Evolutionary conservation across 495 filamentous ascomycete genomes (phyloP), one percentile per base, ranked within the genome.

Genomic region (Hypoxylon lenormandii): DNA sequence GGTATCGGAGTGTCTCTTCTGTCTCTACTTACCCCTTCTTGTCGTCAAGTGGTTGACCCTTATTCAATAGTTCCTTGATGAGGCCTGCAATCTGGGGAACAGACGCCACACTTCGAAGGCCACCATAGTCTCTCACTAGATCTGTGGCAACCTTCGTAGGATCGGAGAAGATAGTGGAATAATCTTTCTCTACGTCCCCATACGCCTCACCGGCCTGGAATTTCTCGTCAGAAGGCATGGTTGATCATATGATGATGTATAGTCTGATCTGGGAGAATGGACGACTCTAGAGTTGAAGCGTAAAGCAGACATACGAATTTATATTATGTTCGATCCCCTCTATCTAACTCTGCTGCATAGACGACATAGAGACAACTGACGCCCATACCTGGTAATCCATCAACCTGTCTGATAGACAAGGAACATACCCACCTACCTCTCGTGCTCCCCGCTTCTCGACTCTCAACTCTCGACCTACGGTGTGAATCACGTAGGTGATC

Each of bases 1-100:
- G 19, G 30, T 37, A 21, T 51, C 5, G n/a, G 5, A 42, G n/a
- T n/a, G 28, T 21, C 8, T 22, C 42, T 33, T 33, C 30, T 33
- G 10, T 7, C 37, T 33, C 10, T 37, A 10, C 66, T 59, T 68
- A 66, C 73, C 74, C 73, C 18, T 72, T 73, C 48, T 74, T 78
- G 58, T 78, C 76, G 40, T 78, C 67, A 21, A 77, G 53, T 33
- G 76, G 76, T 51, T 78, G 42, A 36, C 63, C 66, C 38, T 65
- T 75, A 10, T 63, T 47, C 26, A 62, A 50, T n/a, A 78, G 22
- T 7, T 60, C 57, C 40, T 76, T 60, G 54, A 78, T 69, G 52
- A 78, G 66, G 12, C 33, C 52, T 15, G 59, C 50, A 28, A 77
- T 47, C 18, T 78, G 69, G 13, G 51, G n/a, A 4, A 66, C 47